Conservation (phyloP, 371 early-diverging fungal species). For the Massospora cicadina region DNA sequence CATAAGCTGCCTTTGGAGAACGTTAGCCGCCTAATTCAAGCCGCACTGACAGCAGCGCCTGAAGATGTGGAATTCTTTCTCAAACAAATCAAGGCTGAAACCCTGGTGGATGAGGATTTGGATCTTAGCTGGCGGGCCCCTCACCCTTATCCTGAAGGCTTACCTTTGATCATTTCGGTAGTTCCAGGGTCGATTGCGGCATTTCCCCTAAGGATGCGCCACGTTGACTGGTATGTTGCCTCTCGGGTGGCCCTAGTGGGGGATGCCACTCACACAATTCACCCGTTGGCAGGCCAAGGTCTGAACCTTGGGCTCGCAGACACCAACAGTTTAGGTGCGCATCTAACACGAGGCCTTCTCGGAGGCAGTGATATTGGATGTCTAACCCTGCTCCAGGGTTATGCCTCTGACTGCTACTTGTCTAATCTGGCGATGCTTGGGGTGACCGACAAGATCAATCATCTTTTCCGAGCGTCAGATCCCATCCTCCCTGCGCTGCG, state of each 20-base stretch:
- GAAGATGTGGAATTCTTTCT: conserved; percentile 57
- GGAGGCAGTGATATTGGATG: conserved; percentile 68
- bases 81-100: conserved; percentile 26
- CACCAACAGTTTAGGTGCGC: conserved; percentile 42
- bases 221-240: conserved; percentile 51
- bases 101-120: conserved; percentile 24
- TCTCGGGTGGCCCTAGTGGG: conserved; percentile 78
- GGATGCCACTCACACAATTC: conserved; percentile 94
- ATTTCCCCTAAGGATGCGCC: conserved; percentile 71
- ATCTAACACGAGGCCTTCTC: conserved; percentile 36
- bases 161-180: conserved; percentile 44
- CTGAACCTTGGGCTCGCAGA: conserved; percentile 84
- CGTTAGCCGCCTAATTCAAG: conserved; percentile 58
- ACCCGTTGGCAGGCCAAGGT: conserved; percentile 94
- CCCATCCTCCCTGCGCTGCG: not conserved
- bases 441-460: conserved; percentile 59
- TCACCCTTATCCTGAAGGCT: conserved; percentile 18
- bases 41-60: conserved; percentile 50
- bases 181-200: conserved; percentile 48
- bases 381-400: conserved; percentile 40
- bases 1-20: conserved; percentile 33
- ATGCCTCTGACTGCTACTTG: conserved; percentile 56
- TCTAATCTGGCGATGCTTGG: conserved; percentile 71
- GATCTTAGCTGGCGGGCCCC: conserved; percentile 51
- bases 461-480: conserved; percentile 39